Evolutionary conservation across 2,329 filamentous ascomycete species (phyloP).

Genomic region (Tolypocladium tundrense): DNA sequence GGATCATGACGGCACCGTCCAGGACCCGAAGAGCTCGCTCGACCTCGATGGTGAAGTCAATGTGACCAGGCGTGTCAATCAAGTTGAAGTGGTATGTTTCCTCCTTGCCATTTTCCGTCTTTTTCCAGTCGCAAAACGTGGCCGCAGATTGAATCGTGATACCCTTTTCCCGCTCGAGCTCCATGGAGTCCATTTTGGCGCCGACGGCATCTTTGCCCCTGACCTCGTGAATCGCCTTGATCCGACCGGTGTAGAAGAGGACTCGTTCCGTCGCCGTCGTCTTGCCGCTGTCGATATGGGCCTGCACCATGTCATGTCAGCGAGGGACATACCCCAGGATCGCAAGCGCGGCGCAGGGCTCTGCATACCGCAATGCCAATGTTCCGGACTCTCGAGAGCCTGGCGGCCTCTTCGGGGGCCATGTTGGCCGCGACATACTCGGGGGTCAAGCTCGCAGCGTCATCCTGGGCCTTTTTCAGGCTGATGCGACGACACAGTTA

Average conservation of each 20-base stretch:
- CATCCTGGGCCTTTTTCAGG: conserved; percentile 44
- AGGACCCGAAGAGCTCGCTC: conserved; percentile 90
- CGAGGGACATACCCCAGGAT: not conserved
- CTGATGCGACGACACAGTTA: conserved; percentile 12
- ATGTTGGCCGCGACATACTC: conserved; percentile 67
- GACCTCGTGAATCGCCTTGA: conserved; percentile 95
- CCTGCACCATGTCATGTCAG: conserved; percentile 35
- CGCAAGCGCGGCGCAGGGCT: not conserved
- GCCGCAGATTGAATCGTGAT: conserved; percentile 98
- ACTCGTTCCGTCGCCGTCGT: conserved; percentile 95
- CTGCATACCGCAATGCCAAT: conserved; percentile 83
- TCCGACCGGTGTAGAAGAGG: conserved; percentile 94
- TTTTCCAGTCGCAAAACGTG: conserved; percentile 95
- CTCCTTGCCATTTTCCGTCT: conserved; percentile 72
- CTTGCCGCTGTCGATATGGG: conserved; percentile 97
- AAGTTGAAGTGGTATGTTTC: conserved; percentile 95
- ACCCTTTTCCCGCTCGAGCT: conserved; percentile 93
- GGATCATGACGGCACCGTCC: conserved; percentile 95
- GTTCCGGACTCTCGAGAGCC: conserved; percentile 77
- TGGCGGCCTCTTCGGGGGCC: conserved; percentile 64
- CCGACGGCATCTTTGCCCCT: conserved; percentile 89
- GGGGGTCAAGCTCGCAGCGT: conserved; percentile 39
- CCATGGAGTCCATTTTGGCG: conserved; percentile 99
- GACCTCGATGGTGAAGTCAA: conserved; percentile 98
- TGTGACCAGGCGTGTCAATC: conserved; percentile 97